phyloP scores from a whole-genome alignment of 371 early-diverging fungal genomes.

The Rhizopus arrhizus region DNA sequence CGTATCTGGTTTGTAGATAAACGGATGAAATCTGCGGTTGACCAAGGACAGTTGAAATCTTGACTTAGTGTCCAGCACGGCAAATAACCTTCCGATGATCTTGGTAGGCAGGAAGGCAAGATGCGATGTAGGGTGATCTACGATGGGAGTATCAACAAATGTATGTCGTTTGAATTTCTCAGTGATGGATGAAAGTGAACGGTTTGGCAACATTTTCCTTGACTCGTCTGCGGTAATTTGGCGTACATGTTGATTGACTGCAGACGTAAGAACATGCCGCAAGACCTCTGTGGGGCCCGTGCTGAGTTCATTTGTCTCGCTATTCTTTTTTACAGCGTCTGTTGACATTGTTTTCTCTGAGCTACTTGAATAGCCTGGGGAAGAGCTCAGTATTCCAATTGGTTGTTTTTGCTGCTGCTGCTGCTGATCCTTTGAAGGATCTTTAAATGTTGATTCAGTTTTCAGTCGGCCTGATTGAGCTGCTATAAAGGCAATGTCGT shows the following conservation, averaged over 20 bases:
- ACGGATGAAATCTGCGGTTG: conserved; percentile 12
- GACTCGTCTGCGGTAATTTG: conserved; percentile 28
- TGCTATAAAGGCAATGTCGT: conserved; percentile 40
- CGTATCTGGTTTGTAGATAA: conserved; percentile 20
- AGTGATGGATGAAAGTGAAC: conserved; percentile 31
- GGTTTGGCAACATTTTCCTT: conserved; percentile 25
- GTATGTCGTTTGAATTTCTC: conserved; percentile 25
- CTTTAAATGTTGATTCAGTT: neutral
- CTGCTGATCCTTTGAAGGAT: neutral
- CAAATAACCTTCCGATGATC: conserved; percentile 6
- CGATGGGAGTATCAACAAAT: neutral
- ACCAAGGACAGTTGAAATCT: conserved; percentile 21
- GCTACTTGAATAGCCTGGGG: neutral
- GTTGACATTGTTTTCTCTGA: neutral
- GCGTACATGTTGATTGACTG: conserved; percentile 17
- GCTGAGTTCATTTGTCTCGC: neutral
- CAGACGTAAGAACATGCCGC: conserved; percentile 1
- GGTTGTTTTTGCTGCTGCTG: neutral
- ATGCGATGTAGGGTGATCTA: neutral
- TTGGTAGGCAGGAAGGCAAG: conserved; percentile 15
- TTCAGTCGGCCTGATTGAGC: conserved; percentile 8
- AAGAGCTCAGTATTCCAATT: neutral
- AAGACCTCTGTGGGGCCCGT: neutral
- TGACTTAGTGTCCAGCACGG: conserved; percentile 28
- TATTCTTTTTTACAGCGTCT: neutral